Base-by-base conservation (phyloP, 106 monocot species). In the Dactylorhiza incarnata region DNA sequence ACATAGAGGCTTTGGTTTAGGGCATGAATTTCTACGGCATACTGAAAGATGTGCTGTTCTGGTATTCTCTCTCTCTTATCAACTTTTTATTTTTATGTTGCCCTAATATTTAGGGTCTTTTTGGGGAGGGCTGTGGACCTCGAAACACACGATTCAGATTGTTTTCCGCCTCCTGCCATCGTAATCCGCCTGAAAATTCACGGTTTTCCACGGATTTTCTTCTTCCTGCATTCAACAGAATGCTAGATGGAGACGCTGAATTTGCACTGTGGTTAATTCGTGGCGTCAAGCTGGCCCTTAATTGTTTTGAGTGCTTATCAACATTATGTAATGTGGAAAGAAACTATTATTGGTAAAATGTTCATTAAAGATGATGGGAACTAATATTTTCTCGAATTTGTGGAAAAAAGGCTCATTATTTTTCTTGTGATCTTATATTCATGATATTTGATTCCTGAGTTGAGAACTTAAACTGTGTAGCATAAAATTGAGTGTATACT, bases 11-110 rank as follows among this genome's bases (percentile, higher is more conserved):
- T 93, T 88, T 87, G 96, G 96, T 59, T 84, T 97, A 77, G 96
- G 96, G 45, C 96, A 97, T 80, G 96, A 97, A 75, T 97, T 97
- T 82, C 76, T 97, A 46, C 81, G 96, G n/a, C 93, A 97, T 75
- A 86, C 91, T 37, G 96, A 97, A 85, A 84, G 96, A 89, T 97
- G 96, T 73, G 87, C 91, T 78, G 93, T 96, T 5, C 77, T 96
- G 90, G 96, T 96, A 87, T 79, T 76, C 37, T 48, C 16, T 53
- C 46, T 50, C 16, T 82, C 23, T 45, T 55, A 9, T 51, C 0
- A 49, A 50, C 29, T 48, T 76, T 51, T 77, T 44, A 37, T 37
- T 37, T 59, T 13, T 51, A 16, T 50, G 49, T 25, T 78, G 44
- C 46, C 55, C 47, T 58, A 26, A 59, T 71, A 54, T 37, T 37